phyloP scores from a whole-genome alignment of 2,329 filamentous ascomycete genomes.

The Apiospora malaysiana region DNA sequence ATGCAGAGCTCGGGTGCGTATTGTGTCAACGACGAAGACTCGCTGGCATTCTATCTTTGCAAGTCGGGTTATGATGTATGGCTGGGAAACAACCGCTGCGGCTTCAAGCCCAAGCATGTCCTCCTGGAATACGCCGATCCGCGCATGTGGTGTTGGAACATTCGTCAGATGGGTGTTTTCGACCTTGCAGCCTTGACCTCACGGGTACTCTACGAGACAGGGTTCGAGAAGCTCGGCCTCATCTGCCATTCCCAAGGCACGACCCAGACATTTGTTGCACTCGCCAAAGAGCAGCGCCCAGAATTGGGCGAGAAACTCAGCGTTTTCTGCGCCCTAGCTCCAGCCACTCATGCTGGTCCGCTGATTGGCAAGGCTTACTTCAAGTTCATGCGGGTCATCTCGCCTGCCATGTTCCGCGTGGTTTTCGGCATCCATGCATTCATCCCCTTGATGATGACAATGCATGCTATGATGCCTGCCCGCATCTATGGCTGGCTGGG shows the following conservation, averaged over 20 bases:
- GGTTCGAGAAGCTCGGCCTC: slow-evolving; percentile 81
- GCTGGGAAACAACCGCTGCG: slow-evolving; percentile 93
- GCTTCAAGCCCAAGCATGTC: slow-evolving; percentile 78
- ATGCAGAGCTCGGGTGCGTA: slow-evolving; percentile 88
- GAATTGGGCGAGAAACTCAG: slow-evolving; percentile 82
- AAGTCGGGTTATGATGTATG: slow-evolving; percentile 95
- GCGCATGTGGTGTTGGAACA: slow-evolving; percentile 97
- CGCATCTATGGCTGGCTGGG: slow-evolving; percentile 79
- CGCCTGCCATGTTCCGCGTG: slow-evolving; percentile 75
- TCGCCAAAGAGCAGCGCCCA: slow-evolving; percentile 88
- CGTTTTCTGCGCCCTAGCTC: slow-evolving; percentile 89
- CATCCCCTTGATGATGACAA: slow-evolving; percentile 90
- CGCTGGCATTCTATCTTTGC: slow-evolving; percentile 88
- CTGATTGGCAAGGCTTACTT: slow-evolving; percentile 88
- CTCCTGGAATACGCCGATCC: slow-evolving; percentile 76
- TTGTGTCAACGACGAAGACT: slow-evolving; percentile 88
- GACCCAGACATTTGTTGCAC: slow-evolving; percentile 83
- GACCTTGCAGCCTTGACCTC: slow-evolving; percentile 84
- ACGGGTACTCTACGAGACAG: slow-evolving; percentile 80
- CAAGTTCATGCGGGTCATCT: slow-evolving; percentile 86
- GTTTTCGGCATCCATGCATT: slow-evolving; percentile 94
- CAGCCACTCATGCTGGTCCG: slow-evolving; percentile 87
- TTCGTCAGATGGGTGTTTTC: slow-evolving; percentile 89
- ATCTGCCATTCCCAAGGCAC: slow-evolving; percentile 92
- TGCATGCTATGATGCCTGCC: slow-evolving; percentile 71